Base-by-base conservation (phyloP, 2,329 filamentous ascomycete genomes). In the Calonectria hawksworthii region DNA sequence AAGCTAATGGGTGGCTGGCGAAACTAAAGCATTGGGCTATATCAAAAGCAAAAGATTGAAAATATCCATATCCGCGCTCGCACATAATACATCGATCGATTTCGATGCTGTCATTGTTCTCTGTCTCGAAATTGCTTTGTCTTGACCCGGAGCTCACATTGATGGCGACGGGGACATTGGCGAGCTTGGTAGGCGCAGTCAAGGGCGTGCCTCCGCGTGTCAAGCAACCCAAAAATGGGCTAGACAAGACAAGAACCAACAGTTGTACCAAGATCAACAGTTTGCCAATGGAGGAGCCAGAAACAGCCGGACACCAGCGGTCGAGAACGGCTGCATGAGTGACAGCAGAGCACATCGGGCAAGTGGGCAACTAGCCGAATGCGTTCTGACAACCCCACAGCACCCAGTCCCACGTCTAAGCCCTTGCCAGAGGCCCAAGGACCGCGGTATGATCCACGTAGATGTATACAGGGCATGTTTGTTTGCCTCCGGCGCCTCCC, bases 341-440 rank as follows among this genome's bases (percentile, higher is more conserved):
- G 73, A 73, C 74, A 70, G 74, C 74, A 70, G 59, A 44, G 51
- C 66, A 68, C 56, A 28, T 59, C 47, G 47, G 51, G 52, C 50
- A 56, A 67, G 32, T 41, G 34, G 52, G 32, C 61, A 52, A 52
- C 73, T 74, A 74, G 52, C 71, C 63, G 73, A 75, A 70, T 76
- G 74, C 74, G 72, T 67, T 63, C 38, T 47, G 51, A 68, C 34
- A 66, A 72, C 61, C 63, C 34, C 44, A 26, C 34, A 44, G 41
- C 26, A 41, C 32, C 52, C 28, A 32, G 47, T 51, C 32, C 61
- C 34, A 65, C 36, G 59, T 50, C 34, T 36, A 54, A 65, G 47
- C 51, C 66, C 66, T 44, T 65, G 63, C 26, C 28, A 28, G 13
- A n/a, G 59, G 36, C 28, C 34, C 21, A 65, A 64, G 59, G 68